These are phyloP conservation scores for Trametes villosa DNA, from an alignment of 768 basidiomycete genomes.

Conservation along the genomic window DNA sequence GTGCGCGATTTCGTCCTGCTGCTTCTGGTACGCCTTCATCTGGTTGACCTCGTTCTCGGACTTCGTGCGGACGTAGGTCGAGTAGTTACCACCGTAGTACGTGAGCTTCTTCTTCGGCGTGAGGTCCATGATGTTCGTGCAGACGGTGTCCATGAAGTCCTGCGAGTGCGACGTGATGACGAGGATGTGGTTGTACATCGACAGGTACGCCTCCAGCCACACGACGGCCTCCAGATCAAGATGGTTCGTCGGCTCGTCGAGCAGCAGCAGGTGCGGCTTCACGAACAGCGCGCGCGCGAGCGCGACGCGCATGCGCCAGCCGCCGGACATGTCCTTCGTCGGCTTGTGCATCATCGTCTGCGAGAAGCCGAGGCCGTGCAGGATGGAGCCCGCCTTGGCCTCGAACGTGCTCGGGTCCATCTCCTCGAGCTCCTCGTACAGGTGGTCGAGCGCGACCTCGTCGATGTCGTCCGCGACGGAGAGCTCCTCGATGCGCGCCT, in stretches of 20 bases:
- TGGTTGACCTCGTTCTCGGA: constrained; percentile 98
- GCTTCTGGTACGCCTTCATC: constrained; percentile 99
- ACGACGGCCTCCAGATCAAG: constrained; percentile 97
- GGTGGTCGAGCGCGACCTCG: constrained; percentile 81
- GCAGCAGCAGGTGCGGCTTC: constrained; percentile 92
- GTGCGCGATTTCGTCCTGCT: constrained; percentile 97
- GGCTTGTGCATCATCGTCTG: constrained; percentile 93
- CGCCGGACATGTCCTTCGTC: constrained; percentile 99
- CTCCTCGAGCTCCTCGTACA: constrained; percentile 97
- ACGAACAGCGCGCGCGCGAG: constrained; percentile 95
- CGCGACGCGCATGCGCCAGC: constrained; percentile 99
- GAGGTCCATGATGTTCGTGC: constrained; percentile 98
- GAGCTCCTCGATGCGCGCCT: constrained; percentile 92
- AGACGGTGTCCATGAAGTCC: constrained; percentile 98
- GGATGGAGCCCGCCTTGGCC: constrained; percentile 91
- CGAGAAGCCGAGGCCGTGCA: constrained; percentile 96
- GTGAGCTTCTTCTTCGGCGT: constrained; percentile 90
- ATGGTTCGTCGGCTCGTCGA: constrained; percentile 94
- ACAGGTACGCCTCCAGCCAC: constrained; percentile 97
- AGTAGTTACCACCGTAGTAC: constrained; percentile 96
- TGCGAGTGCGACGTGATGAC: constrained; percentile 98
- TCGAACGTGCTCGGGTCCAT: constrained; percentile 96
- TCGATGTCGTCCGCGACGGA: constrained; percentile 90
- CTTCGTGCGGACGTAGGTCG: constrained; percentile 96
- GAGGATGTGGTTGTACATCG: constrained; percentile 98